Conservation (phyloP, 805 yeast species). For the Candida yuanshanica region DNA sequence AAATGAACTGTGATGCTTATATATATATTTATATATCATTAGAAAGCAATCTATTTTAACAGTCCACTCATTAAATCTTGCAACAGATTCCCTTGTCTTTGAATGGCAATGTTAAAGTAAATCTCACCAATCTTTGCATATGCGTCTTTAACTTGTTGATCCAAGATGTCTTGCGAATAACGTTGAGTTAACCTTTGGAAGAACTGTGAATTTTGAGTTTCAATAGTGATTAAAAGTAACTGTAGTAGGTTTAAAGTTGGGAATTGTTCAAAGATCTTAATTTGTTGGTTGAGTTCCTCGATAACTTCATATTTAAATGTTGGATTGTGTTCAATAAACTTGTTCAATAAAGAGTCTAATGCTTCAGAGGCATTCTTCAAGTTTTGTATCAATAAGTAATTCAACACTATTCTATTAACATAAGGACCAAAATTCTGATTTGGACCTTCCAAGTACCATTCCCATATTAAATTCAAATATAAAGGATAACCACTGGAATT, state of each 20-base stretch:
- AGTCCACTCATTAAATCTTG: slow-evolving; percentile 80
- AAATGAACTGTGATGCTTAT: slow-evolving; percentile 9
- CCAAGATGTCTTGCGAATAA: slow-evolving; percentile 35
- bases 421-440: slow-evolving; percentile 28
- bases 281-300: slow-evolving; percentile 27
- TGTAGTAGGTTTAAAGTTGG: slow-evolving; percentile 65
- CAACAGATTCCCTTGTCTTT: slow-evolving; percentile 48
- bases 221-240: slow-evolving; percentile 55
- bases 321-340: slow-evolving; percentile 21
- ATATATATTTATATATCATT: too few species aligned
- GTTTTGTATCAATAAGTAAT: slow-evolving; percentile 66
- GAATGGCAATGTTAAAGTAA: slow-evolving; percentile 54
- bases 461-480: slow-evolving; percentile 38
- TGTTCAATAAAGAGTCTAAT: slow-evolving; percentile 29
- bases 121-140: slow-evolving; percentile 53
- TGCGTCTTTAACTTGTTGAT: slow-evolving; percentile 36
- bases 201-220: slow-evolving; percentile 44
- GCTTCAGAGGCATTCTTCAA: slow-evolving; percentile 50
- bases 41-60: too few species aligned
- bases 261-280: slow-evolving; percentile 33
- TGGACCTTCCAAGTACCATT: slow-evolving; percentile 36
- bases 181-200: slow-evolving; percentile 48
- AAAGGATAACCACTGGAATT: slow-evolving; percentile 40
- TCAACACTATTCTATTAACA: slow-evolving; percentile 59
- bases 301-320: slow-evolving; percentile 19